A percentile compares a stretch with the other conserved stretches of the same genome.
Evolutionary conservation across 805 yeast genomes (phyloP).

Genomic region (Ogataea naganishii): DNA sequence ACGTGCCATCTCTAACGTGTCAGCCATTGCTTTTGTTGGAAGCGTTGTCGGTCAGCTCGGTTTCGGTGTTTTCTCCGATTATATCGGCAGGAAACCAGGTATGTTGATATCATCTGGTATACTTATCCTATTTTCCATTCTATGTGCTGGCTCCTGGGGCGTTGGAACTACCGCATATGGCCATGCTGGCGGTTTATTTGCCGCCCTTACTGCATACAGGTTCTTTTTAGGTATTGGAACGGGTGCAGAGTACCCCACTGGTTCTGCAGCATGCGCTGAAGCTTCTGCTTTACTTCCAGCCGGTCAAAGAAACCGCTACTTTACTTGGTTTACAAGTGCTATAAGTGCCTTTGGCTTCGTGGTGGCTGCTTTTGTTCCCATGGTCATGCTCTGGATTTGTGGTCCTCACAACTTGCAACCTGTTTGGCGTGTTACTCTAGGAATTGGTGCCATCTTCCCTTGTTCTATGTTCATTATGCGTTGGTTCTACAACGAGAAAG

Average conservation of each 20-base stretch:
- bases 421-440: slow-evolving; percentile 89
- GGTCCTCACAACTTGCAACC: slow-evolving; percentile 59
- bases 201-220: slow-evolving; percentile 77
- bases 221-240: slow-evolving; percentile 86
- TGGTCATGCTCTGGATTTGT: slow-evolving; percentile 81
- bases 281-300: slow-evolving; percentile 70
- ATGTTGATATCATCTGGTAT: slow-evolving; percentile 74
- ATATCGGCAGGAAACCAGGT: slow-evolving; percentile 70
- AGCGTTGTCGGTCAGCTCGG: slow-evolving; percentile 78
- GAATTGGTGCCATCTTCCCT: slow-evolving; percentile 88
- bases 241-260: slow-evolving; percentile 93
- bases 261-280: slow-evolving; percentile 90
- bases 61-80: slow-evolving; percentile 78
- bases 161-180: slow-evolving; percentile 35
- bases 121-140: slow-evolving; percentile 67
- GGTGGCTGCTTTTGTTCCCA: slow-evolving; percentile 72
- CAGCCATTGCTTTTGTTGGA: slow-evolving; percentile 88
- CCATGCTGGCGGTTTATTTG: slow-evolving; percentile 66
- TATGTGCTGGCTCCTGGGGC: slow-evolving; percentile 88
- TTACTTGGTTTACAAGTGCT: slow-evolving; percentile 79
- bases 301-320: slow-evolving; percentile 82
- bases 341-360: slow-evolving; percentile 89
- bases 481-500: slow-evolving; percentile 65
- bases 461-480: slow-evolving; percentile 69
- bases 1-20: slow-evolving; percentile 66